A percentile compares a stretch with the other conserved stretches of the same genome.
These are phyloP conservation scores for Nemania abortiva DNA, from an alignment of 2,329 filamentous ascomycete genomes.

Conservation along the genomic window DNA sequence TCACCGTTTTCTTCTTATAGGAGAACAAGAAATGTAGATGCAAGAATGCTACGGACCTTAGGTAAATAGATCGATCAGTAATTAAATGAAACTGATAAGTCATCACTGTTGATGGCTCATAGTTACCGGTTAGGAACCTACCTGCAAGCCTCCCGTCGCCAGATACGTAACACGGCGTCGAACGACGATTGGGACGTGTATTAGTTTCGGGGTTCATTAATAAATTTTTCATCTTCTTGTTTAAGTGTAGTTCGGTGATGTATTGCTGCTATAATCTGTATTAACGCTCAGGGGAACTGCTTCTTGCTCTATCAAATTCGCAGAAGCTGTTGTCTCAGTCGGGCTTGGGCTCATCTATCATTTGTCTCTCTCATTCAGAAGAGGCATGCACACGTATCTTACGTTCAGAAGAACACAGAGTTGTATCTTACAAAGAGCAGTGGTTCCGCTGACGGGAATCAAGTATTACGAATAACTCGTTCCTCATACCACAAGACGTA, in stretches of 20 bases:
- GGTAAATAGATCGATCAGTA: not conserved
- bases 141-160: slow-evolving; percentile 21
- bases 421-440: not conserved
- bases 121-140: slow-evolving; percentile 6
- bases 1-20: not conserved
- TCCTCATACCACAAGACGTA: not conserved
- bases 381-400: not conserved
- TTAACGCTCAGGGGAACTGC: not conserved
- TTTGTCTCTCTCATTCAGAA: not conserved
- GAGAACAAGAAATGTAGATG: not conserved
- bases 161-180: slow-evolving; percentile 30
- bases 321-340: not conserved
- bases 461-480: not conserved
- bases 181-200: slow-evolving; percentile 20
- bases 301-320: not conserved
- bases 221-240: slow-evolving; percentile 5
- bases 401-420: not conserved
- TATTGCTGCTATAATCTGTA: not conserved
- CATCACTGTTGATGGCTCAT: not conserved
- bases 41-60: not conserved
- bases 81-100: not conserved
- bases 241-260: not conserved
- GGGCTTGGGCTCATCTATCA: not conserved
- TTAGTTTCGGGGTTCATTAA: slow-evolving; percentile 23
- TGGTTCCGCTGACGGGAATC: not conserved